Conservation (phyloP, 257 asterid species). For the Solanum piurae region DNA sequence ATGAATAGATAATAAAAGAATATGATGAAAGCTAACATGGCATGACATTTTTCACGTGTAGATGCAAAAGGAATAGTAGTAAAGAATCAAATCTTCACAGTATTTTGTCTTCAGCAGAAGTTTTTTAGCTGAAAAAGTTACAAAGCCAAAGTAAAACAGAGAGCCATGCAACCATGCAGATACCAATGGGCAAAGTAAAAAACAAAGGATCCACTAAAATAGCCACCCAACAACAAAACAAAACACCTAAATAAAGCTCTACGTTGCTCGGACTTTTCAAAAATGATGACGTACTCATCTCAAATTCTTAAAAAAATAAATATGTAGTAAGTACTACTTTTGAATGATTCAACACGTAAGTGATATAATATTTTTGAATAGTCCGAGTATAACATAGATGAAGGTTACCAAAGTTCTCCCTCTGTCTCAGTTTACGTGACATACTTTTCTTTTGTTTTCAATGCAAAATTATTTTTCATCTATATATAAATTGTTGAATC, state of each 20-base stretch:
- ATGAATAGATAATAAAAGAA: background rate
- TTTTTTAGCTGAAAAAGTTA: background rate
- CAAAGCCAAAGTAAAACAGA: conserved; percentile 5
- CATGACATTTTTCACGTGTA: background rate
- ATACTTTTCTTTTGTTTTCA: background rate
- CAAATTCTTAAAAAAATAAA: background rate
- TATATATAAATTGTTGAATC: too few species aligned
- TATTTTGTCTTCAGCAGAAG: background rate
- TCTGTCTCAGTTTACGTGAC: background rate
- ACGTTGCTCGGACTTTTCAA: background rate
- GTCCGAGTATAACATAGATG: background rate
- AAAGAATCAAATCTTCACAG: conserved; percentile 9
- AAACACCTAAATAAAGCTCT: background rate
- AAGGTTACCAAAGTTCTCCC: background rate
- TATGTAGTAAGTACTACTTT: background rate
- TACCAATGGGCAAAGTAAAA: background rate
- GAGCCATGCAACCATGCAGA: conserved; percentile 34
- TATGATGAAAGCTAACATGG: background rate
- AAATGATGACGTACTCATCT: background rate
- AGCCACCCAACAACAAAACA: background rate
- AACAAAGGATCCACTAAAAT: background rate
- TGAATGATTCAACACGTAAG: background rate
- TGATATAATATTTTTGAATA: background rate
- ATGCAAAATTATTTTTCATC: too few species aligned
- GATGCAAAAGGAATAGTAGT: conserved; percentile 1